Conservation (phyloP, 257 asterid genomes). For the Jacaranda mimosifolia region DNA sequence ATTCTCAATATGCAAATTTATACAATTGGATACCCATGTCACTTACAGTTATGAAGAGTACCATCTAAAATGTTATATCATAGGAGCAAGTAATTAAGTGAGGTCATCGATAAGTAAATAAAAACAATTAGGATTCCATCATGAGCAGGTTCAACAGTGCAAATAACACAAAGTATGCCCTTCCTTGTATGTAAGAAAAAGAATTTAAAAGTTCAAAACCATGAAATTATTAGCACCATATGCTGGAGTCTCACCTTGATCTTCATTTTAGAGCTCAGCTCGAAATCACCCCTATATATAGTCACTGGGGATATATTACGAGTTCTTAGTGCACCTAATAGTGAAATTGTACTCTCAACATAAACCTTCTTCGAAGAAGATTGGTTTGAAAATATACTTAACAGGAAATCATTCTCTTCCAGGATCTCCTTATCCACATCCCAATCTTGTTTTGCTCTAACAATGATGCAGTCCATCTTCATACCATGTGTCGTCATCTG, state of each 20-base stretch:
- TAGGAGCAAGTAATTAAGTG: constrained; percentile 7
- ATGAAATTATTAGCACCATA: constrained; percentile 17
- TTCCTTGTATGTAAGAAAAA: neutral
- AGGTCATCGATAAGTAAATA: neutral
- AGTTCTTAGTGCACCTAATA: constrained; percentile 88
- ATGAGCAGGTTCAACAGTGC: constrained; percentile 26
- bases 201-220: neutral
- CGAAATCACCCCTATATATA: constrained; percentile 85
- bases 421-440: constrained; percentile 51
- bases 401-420: constrained; percentile 86
- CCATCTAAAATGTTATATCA: neutral
- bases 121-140: neutral
- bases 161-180: constrained; percentile 15
- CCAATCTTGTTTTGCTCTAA: constrained; percentile 51
- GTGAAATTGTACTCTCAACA: constrained; percentile 78
- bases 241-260: constrained; percentile 73
- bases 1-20: neutral
- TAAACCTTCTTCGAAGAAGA: constrained; percentile 70
- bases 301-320: constrained; percentile 89
- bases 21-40: neutral
- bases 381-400: constrained; percentile 61
- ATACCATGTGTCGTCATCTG: constrained; percentile 85
- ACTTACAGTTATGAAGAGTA: neutral
- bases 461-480: constrained; percentile 87
- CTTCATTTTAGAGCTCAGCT: constrained; percentile 71